A percentile compares a stretch with the other conserved stretches of the same genome.
Conservation (phyloP, 2,329 filamentous ascomycete genomes). For the Ophiocordyceps camponoti-leonardi region DNA sequence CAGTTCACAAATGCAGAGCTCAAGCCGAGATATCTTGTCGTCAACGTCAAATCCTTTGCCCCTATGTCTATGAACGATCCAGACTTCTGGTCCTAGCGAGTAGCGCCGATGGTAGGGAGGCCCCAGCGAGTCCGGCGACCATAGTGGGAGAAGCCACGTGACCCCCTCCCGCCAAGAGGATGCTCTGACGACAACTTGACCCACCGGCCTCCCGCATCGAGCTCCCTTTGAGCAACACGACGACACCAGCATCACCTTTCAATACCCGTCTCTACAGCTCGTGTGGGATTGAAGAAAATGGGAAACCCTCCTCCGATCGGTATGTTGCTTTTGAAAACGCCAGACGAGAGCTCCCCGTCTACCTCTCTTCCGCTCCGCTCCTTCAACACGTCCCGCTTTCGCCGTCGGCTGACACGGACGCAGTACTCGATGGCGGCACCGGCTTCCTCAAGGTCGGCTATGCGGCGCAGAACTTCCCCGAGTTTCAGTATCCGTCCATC, state of each 20-base stretch:
- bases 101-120: not conserved
- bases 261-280: slow-evolving; percentile 3
- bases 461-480: slow-evolving; percentile 97
- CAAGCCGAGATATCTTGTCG: too few species aligned
- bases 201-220: not conserved
- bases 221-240: not conserved
- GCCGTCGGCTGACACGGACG: not conserved
- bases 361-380: slow-evolving; percentile 1
- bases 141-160: not conserved
- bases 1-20: too few species aligned
- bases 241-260: not conserved
- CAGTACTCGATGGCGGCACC: slow-evolving; percentile 98
- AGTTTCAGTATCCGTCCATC: slow-evolving; percentile 96
- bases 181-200: not conserved
- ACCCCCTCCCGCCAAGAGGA: not conserved
- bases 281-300: slow-evolving; percentile 20
- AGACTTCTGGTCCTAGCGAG: too few species aligned
- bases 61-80: too few species aligned
- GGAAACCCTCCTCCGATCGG: slow-evolving; percentile 36
- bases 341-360: too few species aligned
- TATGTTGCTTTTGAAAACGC: slow-evolving; percentile 13
- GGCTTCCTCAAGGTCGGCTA: slow-evolving; percentile 99
- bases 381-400: not conserved
- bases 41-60: too few species aligned
- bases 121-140: not conserved